Evolutionary conservation across 139 green algal genomes (phyloP), one percentile per base, ranked within the genome.

Genomic region (Chlamydomonas asymmetrica): DNA sequence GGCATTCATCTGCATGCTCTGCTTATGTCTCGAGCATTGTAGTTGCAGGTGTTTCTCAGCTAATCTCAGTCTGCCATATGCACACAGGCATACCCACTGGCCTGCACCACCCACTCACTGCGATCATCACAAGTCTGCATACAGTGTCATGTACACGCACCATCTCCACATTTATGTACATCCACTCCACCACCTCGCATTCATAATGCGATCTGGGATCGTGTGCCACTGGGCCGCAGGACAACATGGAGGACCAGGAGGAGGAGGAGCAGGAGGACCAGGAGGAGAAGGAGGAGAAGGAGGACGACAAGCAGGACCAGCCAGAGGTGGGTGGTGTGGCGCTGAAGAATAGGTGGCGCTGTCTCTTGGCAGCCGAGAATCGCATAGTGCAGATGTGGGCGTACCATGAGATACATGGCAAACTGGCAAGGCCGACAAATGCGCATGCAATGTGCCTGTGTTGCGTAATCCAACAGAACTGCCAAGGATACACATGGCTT

Each of bases 261-360:
- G 77, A 93, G 37, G 48, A 94, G 63, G 81, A 92, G 39, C 39
- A 92, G 59, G 71, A 95, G 22, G 74, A 96, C 25, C 62, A 94
- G 59, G 76, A 96, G 29, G 81, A 97, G 57, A 81, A 97, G 66
- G 63, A 97, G 54, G 85, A 98, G 56, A 79, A 97, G 54, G 81
- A 96, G 38, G 79, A 96, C n/a, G 62, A 94, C 64, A 77, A 93
- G 22, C 63, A 82, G 65, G 32, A 84, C 13, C 57, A 84, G 66
- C 62, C 68, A 23, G 67, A 78, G 69, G 70, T 76, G 25, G 3
- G 56, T 27, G 20, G 27, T 23, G 6, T 22, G 39, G 4, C 23
- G 60, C 10, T 34, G 34, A 45, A 3, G 10, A 52, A 52, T 25
- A 52, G 16, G 10, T 10, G 10, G 16, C 16, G 45, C 45, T 52